Evolutionary conservation across 495 filamentous ascomycete species (phyloP), one percentile per base, ranked within the genome.

Genomic region (Opeltia flavorubescens): DNA sequence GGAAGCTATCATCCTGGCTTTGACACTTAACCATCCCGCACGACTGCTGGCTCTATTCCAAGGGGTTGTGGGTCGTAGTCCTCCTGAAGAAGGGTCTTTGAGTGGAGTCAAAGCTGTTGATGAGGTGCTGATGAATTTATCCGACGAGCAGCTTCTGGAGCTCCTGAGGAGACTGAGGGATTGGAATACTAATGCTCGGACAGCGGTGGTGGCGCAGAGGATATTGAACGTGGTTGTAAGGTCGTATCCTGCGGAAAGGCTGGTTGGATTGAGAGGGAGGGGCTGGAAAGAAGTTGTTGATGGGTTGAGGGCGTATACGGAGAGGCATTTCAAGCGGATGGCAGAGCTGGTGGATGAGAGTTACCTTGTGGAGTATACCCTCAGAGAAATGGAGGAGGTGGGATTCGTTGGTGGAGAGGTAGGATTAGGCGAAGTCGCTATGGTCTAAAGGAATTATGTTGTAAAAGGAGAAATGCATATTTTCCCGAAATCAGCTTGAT

Each of bases 161-260:
- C 73, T 99, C 13, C 72, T 99, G 7, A 66, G 84, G 17, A 68
- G 91, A 29, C 58, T 95, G 38, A 69, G 93, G 24, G 89, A 96
- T 64, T 96, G 91, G 91, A 96, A 96, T 58, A 93, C 91, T 15
- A 95, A 94, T 50, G 89, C 84, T 0, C 71, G 85, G 47, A 91
- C 84, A n/a, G 79, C 87, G 7, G 71, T 74, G 2, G 78, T 95
- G 24, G 81, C 91, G 5, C 91, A 99, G 65, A 74, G 81, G 38
- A 77, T 96, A n/a, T 64, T 99, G 35, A 78, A 74, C 62, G 76
- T 80, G 13, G 57, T 99, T 11, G 79, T 95, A 47, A 76, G 77
- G 48, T 78, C 74, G 35, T 88, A 94, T 58, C 81, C 84, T 13
- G 80, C 80, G 15, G 72, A 73, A 27, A 74, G 82, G 29, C 71